Evolutionary conservation across 2,329 filamentous ascomycete genomes (phyloP), one percentile per base, ranked within the genome.

Genomic region (Neopestalotiopsis sp.): DNA sequence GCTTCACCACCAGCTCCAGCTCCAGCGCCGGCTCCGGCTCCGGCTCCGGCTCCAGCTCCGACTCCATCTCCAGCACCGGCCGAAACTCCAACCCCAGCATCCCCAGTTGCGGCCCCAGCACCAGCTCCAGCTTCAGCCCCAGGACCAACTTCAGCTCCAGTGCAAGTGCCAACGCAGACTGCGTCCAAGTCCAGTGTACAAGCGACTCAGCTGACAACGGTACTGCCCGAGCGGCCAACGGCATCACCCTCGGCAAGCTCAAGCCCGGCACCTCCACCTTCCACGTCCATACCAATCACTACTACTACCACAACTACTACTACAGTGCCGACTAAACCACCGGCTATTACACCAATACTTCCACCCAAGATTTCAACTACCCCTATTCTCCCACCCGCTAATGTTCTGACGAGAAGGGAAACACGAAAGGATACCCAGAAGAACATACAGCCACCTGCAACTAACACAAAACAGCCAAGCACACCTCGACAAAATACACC

Each of bases 351-450:
- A 12, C 82, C 83, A 6, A 78, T 85, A 49, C 83, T 81, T 1
- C 73, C 81, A 1, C 74, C 74, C 13, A 75, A 80, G 65, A 79
- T 79, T 14, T 79, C 78, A 5, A 80, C 76, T 32, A 81, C 81
- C 1, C 80, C 80, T 24, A 81, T 81, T 57, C 76, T 78, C 14
- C 80, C 80, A 28, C 79, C 80, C 10, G 69, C 72, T 40, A 75
- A 77, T 20, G 77, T 81, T 28, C 66, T 79, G 4, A 73, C 77
- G 24, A 83, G 82, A 75, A 78, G 85, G 68, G 84, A 87, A 74
- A 86, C 84, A 13, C 80, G 85, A 24, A 84, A 86, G 75, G 83
- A 80, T 63, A 20, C 57, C 4, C 76, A 78, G 38, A 82, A 84
- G 71, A 77, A 77, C 53, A 74, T 77, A 68, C 72, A 74, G 61